Evolutionary conservation across 164 flowering plant genomes (phyloP), one percentile per base, ranked within the genome.

Genomic region (Paratinospora sagittata): DNA sequence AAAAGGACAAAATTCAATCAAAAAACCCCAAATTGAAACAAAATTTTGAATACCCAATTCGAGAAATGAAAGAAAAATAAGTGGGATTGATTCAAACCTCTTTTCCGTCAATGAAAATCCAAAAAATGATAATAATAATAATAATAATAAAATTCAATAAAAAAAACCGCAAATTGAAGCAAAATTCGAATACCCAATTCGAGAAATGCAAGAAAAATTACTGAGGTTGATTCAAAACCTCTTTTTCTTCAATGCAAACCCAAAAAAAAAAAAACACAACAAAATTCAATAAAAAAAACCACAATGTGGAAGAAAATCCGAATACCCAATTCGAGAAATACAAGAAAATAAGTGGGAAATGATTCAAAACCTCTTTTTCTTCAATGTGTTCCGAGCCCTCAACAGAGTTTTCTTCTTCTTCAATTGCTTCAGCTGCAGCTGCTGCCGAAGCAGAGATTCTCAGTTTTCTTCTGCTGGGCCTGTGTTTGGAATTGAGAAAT

Each of bases 391-490:
- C 64, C 33, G 72, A 39, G 14, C 37, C 71, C 19, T 66, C 74
- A 17, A 14, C 23, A 24, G 72, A 49, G 36, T 6, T n/a, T 21
- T 55, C 72, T 65, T 63, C 57, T 39, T 62, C 57, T 70, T 65
- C 37, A 55, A 68, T 55, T 68, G 72, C 72, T 67, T 72, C 78
- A 13, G 72, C 64, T 67, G 74, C 67, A 61, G 78, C 39, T 14
- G 72, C 72, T 47, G 72, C 72, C 34, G 76, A 64, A 63, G 72
- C 58, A 34, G 74, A 71, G 12, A 57, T 14, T 10, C 45, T 67
- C 23, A 43, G 34, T 34, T 49, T 73, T 76, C 70, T 74, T 57
- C 76, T 55, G n/a, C 36, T 67, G 68, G 68, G 67, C 41, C 26
- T 70, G 30, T 45, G 30, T 19, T 12, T 77, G 0, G 41, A 43